Base-by-base conservation (phyloP, 148 eudicot species). In the Chenopodium formosanum region DNA sequence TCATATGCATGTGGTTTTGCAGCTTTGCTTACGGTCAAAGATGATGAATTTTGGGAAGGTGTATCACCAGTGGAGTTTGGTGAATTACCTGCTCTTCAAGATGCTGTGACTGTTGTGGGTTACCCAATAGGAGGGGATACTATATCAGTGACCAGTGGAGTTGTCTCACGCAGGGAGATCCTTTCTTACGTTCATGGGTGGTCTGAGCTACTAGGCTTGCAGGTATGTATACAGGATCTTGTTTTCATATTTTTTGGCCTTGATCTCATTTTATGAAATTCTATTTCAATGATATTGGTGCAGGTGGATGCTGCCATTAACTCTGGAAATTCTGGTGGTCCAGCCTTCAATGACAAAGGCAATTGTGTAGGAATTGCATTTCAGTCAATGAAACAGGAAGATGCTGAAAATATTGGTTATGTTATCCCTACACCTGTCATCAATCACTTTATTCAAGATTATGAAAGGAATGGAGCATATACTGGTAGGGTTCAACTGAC, bases 51-150 rank as follows among this genome's bases (percentile, higher is more conserved):
- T 76, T 94, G 98, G 98, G 89, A 88, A 85, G 98, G 97, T 16
- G 92, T 91, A 27, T 86, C 86, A 32, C 97, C 98, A 56, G 85
- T 92, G 23, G 88, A 89, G 76, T 91, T 94, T 79, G 98, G 98
- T 31, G 91, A 87, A 29, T 79, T 94, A 72, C 98, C 98, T 75
- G 89, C 93, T n/a, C 93, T 94, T 68, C 98, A 94, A 82, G 94
- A 94, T 85, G 97, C 92, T 9, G 97, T 94, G 69, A 92, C 94
- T 32, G 98, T 94, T 73, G 98, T 94, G 66, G 98, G 98, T 23
- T 94, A 94, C 74, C 98, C 98, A 58, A 92, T 94, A 14, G 98
- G 98, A 68, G 98, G 98, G n/a, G 98, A 94, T 83, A 92, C 97
- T 19, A 91, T 94, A 73, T 92, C 98, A 84, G 97, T 94, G 31